A percentile compares a stretch with the other conserved stretches of the same genome.
Evolutionary conservation across 306 rosid genomes (phyloP).

Genomic region (Cicer chorassanicum): DNA sequence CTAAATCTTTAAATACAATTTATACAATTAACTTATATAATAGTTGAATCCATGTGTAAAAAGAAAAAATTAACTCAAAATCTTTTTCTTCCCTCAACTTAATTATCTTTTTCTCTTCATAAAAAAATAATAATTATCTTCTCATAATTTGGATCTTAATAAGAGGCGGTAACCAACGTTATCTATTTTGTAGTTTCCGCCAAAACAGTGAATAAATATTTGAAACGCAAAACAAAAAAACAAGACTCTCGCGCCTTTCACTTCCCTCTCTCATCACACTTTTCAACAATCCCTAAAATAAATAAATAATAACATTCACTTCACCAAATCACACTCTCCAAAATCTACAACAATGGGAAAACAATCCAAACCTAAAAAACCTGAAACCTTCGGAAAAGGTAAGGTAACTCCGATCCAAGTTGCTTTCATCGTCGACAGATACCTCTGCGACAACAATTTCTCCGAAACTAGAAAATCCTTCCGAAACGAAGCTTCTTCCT

Average conservation of each 20-base stretch:
- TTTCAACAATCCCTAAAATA: background rate
- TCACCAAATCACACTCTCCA: background rate
- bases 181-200: background rate
- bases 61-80: too few relatives aligned
- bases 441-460: constrained; percentile 67
- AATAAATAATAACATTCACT: background rate
- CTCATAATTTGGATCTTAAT: too few relatives aligned
- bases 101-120: too few relatives aligned
- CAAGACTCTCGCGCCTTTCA: background rate
- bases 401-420: constrained; percentile 72
- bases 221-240: background rate
- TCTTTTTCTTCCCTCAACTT: too few relatives aligned
- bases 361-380: constrained; percentile 57
- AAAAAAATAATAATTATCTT: too few relatives aligned
- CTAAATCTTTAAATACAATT: too few relatives aligned
- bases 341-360: constrained; percentile 57
- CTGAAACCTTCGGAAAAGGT: constrained; percentile 55
- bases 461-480: constrained; percentile 63
- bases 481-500: constrained; percentile 72
- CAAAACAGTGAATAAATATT: constrained; percentile 4
- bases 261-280: background rate
- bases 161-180: constrained; percentile 9
- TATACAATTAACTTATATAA: too few relatives aligned
- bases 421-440: constrained; percentile 86
- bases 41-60: too few relatives aligned